Evolutionary conservation across 345 rosid species (phyloP), one percentile per base, ranked within the genome.

Genomic region (Brassica carinata): DNA sequence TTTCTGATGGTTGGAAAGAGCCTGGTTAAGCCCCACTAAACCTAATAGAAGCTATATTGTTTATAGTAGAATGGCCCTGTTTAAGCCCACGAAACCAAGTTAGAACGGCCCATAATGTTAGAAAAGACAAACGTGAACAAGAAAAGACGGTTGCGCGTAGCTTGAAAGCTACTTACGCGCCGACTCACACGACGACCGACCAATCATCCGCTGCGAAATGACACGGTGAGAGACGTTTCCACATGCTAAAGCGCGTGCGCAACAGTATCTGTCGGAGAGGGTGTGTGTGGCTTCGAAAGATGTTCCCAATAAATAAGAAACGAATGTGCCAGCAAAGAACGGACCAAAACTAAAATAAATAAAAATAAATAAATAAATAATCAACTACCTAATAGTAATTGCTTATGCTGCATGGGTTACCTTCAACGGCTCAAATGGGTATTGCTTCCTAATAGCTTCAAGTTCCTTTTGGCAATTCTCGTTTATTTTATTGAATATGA

Each of bases 321-420:
- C 77, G 77, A 81, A 72, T 77, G 72, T 72, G 81, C 81, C 84
- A 81, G 74, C 77, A 81, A 72, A 81, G 74, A 72, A 72, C 71
- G 77, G 81, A 72, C 80, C 73, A 76, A 70, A 81, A 75, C 26
- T 38, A 38, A 75, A 64, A 75, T 1, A 43, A n/a, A 27, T 31
- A 13, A 8, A 7, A 15, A 72, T 2, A 51, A 51, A 45, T 51
- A 51, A 55, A 55, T 55, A 19, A 19, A 19, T 19, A 19, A 23
- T 3, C 64, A 59, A n/a, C 0, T 18, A 18, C 29, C 29, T 8
- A 58, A 58, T 8, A 7, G 1, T 23, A 2, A n/a, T 19, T 23
- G n/a, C 64, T 61, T 18, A 10, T 59, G 9, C 13, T 8, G 64
- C 30, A 59, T 61, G 33, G 26, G 65, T 10, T 61, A 62, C 66